These are phyloP conservation scores for Asterionellopsis glacialis DNA, from an alignment of 108 stramenopile species.

Conservation along the genomic window DNA sequence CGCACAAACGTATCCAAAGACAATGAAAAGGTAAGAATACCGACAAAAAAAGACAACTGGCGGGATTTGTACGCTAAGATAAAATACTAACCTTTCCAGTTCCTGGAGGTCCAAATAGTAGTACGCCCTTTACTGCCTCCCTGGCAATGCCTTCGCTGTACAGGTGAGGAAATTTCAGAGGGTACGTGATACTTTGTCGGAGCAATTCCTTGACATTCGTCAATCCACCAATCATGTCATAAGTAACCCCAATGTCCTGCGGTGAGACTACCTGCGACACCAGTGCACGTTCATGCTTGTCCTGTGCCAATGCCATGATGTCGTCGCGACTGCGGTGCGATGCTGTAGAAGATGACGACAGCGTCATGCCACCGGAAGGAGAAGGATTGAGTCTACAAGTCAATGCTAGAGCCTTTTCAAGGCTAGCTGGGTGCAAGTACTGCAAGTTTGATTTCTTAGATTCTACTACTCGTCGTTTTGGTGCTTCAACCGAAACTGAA, in stretches of 20 bases:
- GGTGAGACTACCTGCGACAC: conserved; percentile 80
- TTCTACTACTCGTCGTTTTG: not conserved
- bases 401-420: conserved; percentile 70
- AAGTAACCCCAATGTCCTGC: conserved; percentile 93
- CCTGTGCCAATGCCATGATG: conserved; percentile 73
- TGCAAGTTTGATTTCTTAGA: conserved; percentile 12
- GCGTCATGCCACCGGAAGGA: conserved; percentile 59
- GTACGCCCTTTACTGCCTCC: conserved; percentile 93
- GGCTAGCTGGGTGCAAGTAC: conserved; percentile 69
- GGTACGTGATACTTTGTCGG: conserved; percentile 93
- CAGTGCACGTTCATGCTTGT: conserved; percentile 89
- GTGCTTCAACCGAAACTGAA: not conserved
- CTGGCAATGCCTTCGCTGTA: conserved; percentile 93
- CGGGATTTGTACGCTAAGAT: not conserved
- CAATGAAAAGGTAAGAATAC: not conserved
- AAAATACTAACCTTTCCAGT: conserved; percentile 20
- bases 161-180: conserved; percentile 91
- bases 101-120: conserved; percentile 94
- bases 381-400: conserved; percentile 76
- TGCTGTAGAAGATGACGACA: conserved; percentile 33
- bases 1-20: not conserved
- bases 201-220: conserved; percentile 90
- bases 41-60: not conserved
- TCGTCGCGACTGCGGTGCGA: conserved; percentile 76
- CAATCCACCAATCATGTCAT: conserved; percentile 95